Evolutionary conservation across 2,329 filamentous ascomycete genomes (phyloP).

Genomic region (Aspergillus sojae): DNA sequence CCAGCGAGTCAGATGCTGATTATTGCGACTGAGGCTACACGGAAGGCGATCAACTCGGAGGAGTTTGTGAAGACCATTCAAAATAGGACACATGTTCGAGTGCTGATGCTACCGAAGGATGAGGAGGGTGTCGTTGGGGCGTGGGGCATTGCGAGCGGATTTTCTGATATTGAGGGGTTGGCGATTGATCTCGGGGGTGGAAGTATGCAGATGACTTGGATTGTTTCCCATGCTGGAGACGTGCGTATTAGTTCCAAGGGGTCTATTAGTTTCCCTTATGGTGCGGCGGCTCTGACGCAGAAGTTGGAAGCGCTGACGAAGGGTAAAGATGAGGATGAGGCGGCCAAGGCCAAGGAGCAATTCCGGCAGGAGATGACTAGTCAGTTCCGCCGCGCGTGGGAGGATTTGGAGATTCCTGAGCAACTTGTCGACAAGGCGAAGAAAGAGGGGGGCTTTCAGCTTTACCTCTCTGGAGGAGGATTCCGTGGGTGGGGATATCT

Average conservation of each 20-base stretch:
- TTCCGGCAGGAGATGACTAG: conserved; percentile 48
- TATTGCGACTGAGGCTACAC: conserved; percentile 87
- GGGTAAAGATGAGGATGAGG: conserved; percentile 40
- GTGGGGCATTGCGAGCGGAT: conserved; percentile 76
- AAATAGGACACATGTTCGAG: conserved; percentile 63
- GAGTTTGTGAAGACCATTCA: conserved; percentile 69
- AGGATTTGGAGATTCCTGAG: conserved; percentile 58
- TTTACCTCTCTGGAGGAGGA: conserved; percentile 85
- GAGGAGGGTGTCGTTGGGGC: conserved; percentile 82
- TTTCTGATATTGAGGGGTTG: conserved; percentile 69
- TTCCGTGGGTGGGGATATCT: conserved; percentile 89
- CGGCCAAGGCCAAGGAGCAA: conserved; percentile 43
- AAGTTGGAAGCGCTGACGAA: conserved; percentile 53
- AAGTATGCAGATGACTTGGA: conserved; percentile 69
- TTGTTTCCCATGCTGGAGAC: conserved; percentile 54
- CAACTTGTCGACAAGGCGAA: conserved; percentile 51
- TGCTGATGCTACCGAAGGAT: conserved; percentile 73
- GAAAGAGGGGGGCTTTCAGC: conserved; percentile 58
- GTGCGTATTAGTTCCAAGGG: conserved; percentile 57
- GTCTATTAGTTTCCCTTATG: conserved; percentile 68
- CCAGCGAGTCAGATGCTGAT: conserved; percentile 65
- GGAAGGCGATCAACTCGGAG: conserved; percentile 73
- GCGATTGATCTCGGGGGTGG: conserved; percentile 81
- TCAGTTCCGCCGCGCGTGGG: conserved; percentile 63
- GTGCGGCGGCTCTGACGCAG: conserved; percentile 66